Evolutionary conservation across 2,329 filamentous ascomycete species (phyloP), one percentile per base, ranked within the genome.

Genomic region (Fusarium transvaalense): DNA sequence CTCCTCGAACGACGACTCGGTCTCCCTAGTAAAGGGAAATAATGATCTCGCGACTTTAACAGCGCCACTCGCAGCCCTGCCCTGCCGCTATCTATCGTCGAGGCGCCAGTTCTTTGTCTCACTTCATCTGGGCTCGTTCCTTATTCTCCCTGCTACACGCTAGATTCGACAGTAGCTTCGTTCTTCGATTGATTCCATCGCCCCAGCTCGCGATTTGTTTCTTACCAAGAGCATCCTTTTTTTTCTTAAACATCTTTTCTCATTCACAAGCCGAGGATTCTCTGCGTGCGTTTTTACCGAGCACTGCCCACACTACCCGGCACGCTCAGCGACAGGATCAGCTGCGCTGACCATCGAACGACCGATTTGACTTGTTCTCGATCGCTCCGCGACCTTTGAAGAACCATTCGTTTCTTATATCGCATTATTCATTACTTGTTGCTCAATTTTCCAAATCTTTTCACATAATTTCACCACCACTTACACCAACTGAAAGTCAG

Each of bases 51-150:
- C 70, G 56, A 73, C 69, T 71, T 61, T 74, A 66, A 74, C 69
- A 74, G 69, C 65, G 70, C 67, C 67, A 74, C 61, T 56, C 57
- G 54, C 59, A 69, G 64, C 61, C 64, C 62, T 66, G 65, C 72
- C 59, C 47, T 71, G 64, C 72, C 73, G 65, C 71, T 68, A 62
- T 62, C 47, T 66, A 71, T 69, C 58, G 66, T 74, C 71, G 71
- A 76, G 73, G 58, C 73, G 71, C 68, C 72, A 68, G 70, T 72
- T 75, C 67, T 73, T 76, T 76, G 75, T 77, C 76, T 76, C 74
- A 76, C 69, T 64, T 56, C 57, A 61, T 64, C 63, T 70, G 66
- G 70, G 64, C 63, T 66, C 66, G 64, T 68, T 68, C 61, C 71
- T 73, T 69, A 64, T 71, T 61, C 69, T 71, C 73, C 70, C 71